phyloP scores from a whole-genome alignment of 192 early-diverging fungal genomes.

The Pilaira anomala region DNA sequence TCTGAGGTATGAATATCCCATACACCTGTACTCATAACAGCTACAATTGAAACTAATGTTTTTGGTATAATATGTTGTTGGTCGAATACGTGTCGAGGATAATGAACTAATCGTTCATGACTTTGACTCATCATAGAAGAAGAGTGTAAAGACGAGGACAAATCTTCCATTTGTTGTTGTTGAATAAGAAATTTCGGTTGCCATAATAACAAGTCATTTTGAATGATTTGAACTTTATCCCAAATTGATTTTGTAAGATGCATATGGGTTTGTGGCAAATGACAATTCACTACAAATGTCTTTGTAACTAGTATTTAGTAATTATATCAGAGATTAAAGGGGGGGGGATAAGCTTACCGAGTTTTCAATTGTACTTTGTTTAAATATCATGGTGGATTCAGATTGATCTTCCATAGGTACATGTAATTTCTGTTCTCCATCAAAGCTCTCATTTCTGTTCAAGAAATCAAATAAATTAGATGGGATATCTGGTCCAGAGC shows the following conservation, averaged over 20 bases:
- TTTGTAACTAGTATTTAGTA: constrained; percentile 16
- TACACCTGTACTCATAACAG: constrained; percentile 22
- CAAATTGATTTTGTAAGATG: constrained; percentile 33
- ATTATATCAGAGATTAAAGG: too few species aligned
- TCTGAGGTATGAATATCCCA: constrained; percentile 27
- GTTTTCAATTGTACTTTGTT: constrained; percentile 51
- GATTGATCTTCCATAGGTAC: constrained; percentile 53
- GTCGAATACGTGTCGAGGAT: background rate
- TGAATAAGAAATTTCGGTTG: constrained; percentile 29
- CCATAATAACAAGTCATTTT: constrained; percentile 44
- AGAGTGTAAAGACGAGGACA: background rate
- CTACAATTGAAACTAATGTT: constrained; percentile 24
- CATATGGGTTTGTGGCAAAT: constrained; percentile 37
- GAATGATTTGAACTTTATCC: constrained; percentile 41
- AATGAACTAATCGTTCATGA: constrained; percentile 19
- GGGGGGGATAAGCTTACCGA: constrained; percentile 44
- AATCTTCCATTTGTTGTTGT: background rate
- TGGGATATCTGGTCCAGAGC: constrained; percentile 34
- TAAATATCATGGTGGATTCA: constrained; percentile 52
- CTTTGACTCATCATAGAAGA: constrained; percentile 28
- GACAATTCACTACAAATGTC: constrained; percentile 41
- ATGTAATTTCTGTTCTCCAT: constrained; percentile 48
- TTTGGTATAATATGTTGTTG: background rate
- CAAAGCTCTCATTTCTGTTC: constrained; percentile 33
- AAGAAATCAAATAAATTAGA: constrained; percentile 41